Base-by-base conservation (phyloP, 2,329 filamentous ascomycete genomes). In the Arthroderma sp. region DNA sequence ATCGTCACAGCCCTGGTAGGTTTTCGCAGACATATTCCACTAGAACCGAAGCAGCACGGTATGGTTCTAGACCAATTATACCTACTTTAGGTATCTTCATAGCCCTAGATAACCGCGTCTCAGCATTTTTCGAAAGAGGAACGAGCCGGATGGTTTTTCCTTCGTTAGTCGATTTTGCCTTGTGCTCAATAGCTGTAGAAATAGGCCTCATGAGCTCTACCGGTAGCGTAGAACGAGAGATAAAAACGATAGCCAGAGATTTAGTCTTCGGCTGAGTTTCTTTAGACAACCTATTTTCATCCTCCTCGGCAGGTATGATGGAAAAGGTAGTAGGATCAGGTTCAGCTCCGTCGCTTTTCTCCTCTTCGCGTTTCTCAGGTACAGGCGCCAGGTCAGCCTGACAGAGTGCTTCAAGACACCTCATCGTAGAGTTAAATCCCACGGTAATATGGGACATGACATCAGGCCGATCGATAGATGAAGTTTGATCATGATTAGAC, bases 121-220 rank as follows among this genome's bases (percentile, higher is more conserved):
- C 40, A 4, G 47, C 36, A 28, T 36, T 41, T 11, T 41, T 54
- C 8, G 57, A 52, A 2, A 69, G 55, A 7, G 55, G 47, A 7
- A 69, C 50, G 5, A 68, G 53, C 9, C 57, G 58, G 7, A 56
- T 59, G 15, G 50, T 47, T 11, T 45, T 8, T 8, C 22, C 40
- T 28, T 50, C 31, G 6, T 47, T 46, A 5, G 36, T 29, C 29
- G 52, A 44, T 34, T 44, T 22, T 22, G 32, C 38, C 3, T 42
- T 42, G 10, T 44, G 42, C n/a, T 49, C 37, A 29, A 49, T 40
- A 6, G 57, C 50, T n/a, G 52, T 46, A 6, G 56, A 54, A 28
- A 60, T 44, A 39, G 56, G 52, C 5, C 51, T 40, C 39, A 52
- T 50, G 27, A 59, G 47, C 7, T 52, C 38, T 10, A 46, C 32